Conservation (phyloP, 148 eudicot genomes). For the Simmondsia chinensis region DNA sequence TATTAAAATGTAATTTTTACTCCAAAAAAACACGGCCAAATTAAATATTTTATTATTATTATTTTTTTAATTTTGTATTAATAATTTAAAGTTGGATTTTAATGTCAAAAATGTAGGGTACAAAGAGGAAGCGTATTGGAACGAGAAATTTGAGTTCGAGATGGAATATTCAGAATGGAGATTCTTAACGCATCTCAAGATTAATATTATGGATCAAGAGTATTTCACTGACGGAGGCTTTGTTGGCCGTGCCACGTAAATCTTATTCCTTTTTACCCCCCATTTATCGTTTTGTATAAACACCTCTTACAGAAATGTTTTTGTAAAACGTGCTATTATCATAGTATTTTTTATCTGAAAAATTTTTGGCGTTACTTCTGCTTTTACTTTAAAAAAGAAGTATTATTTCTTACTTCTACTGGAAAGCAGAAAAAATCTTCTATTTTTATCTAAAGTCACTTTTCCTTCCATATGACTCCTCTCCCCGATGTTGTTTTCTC, state of each 20-base stretch:
- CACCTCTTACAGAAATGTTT: neutral
- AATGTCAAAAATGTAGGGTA: conserved; percentile 31
- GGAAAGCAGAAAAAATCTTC: too few species aligned
- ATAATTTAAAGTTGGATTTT: neutral
- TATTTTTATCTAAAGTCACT: too few species aligned
- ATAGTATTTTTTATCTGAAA: neutral
- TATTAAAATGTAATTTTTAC: too few species aligned
- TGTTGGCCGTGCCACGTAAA: conserved; percentile 63
- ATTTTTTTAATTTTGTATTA: neutral
- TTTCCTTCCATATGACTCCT: too few species aligned
- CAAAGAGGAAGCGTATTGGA: conserved; percentile 59
- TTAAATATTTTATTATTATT: neutral
- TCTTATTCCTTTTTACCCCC: too few species aligned
- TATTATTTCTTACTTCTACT: too few species aligned
- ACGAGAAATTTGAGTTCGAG: conserved; percentile 51
- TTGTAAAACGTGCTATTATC: neutral
- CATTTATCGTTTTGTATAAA: too few species aligned
- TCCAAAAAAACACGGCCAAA: too few species aligned
- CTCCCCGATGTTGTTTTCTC: neutral
- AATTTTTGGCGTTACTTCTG: too few species aligned
- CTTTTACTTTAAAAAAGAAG: too few species aligned
- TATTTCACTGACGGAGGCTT: conserved; percentile 38
- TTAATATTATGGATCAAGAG: conserved; percentile 48
- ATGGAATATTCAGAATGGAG: conserved; percentile 30
- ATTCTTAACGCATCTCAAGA: conserved; percentile 37